A percentile compares a stretch with the other conserved stretches of the same genome.
phyloP scores from a whole-genome alignment of 495 filamentous ascomycete genomes.

The Neurospora intermedia region DNA sequence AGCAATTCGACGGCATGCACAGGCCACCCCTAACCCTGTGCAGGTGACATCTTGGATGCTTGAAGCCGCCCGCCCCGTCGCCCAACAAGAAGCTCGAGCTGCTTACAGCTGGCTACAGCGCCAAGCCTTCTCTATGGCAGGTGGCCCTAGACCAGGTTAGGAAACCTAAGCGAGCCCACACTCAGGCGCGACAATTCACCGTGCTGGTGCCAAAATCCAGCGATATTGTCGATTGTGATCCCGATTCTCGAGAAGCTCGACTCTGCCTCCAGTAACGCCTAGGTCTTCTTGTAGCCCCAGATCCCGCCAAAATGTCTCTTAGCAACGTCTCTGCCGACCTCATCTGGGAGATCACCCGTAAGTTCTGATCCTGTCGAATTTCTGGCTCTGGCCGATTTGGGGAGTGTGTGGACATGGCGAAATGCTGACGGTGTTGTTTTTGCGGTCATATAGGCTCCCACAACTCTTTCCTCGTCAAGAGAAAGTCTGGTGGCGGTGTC shows the following conservation, averaged over 20 bases:
- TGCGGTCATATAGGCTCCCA: conserved; percentile 47
- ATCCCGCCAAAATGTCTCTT: conserved; percentile 36
- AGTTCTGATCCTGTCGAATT: conserved; percentile 23
- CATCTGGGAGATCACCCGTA: conserved; percentile 85
- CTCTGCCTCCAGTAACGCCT: conserved; percentile 13
- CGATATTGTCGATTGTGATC: not conserved
- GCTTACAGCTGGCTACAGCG: not conserved
- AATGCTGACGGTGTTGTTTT: conserved; percentile 1
- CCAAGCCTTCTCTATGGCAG: not conserved
- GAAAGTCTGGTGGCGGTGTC: conserved; percentile 59
- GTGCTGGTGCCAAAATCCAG: conserved; percentile 20
- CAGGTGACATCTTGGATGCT: not conserved
- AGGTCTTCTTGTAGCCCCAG: conserved; percentile 17
- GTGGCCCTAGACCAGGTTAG: conserved; percentile 18
- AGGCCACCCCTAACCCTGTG: not conserved
- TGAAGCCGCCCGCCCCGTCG: not conserved
- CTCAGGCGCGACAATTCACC: conserved; percentile 17
- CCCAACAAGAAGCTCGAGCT: not conserved
- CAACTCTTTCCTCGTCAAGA: conserved; percentile 84
- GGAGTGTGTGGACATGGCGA: not conserved
- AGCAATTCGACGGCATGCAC: not conserved
- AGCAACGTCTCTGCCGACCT: conserved; percentile 71
- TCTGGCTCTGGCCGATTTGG: not conserved
- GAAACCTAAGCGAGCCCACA: conserved; percentile 38
- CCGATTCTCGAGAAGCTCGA: conserved; percentile 18